Evolutionary conservation across 768 basidiomycete genomes (phyloP).

Genomic region (Chlorophyllum brunneum): DNA sequence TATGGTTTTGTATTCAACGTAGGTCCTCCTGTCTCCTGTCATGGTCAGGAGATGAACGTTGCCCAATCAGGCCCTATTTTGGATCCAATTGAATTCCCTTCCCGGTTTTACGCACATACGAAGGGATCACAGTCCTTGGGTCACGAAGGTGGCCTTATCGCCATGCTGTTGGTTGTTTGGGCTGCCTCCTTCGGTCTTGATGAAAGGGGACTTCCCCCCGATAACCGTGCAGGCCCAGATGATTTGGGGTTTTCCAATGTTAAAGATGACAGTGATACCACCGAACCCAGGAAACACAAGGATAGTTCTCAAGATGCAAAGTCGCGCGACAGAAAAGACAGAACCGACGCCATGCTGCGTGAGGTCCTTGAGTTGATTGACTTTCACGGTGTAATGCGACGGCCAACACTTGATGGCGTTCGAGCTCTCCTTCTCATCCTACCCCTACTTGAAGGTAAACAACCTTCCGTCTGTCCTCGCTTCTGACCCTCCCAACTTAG

Average conservation of each 20-base stretch:
- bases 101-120: slow-evolving; percentile 64
- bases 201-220: slow-evolving; percentile 61
- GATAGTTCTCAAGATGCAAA: slow-evolving; percentile 28
- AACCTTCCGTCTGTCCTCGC: not conserved
- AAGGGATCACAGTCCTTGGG: slow-evolving; percentile 61
- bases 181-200: slow-evolving; percentile 87
- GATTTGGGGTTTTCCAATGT: not conserved
- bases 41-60: slow-evolving; percentile 8
- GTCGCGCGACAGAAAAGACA: slow-evolving; percentile 45
- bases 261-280: slow-evolving; percentile 3
- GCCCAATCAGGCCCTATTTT: slow-evolving; percentile 70
- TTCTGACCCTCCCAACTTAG: not conserved
- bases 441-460: slow-evolving; percentile 80
- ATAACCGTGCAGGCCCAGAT: slow-evolving; percentile 23
- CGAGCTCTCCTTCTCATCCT: slow-evolving; percentile 73
- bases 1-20: slow-evolving; percentile 80
- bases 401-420: slow-evolving; percentile 85
- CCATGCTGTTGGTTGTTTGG: slow-evolving; percentile 83
- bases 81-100: slow-evolving; percentile 74
- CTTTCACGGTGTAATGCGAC: slow-evolving; percentile 69
- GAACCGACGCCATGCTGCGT: slow-evolving; percentile 64
- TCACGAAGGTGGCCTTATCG: slow-evolving; percentile 72
- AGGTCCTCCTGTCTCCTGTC: not conserved
- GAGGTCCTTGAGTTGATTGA: slow-evolving; percentile 82
- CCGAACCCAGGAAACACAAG: slow-evolving; percentile 21